Evolutionary conservation across 306 rosid genomes (phyloP), one percentile per base, ranked within the genome.

Genomic region (Vachellia collinsii): DNA sequence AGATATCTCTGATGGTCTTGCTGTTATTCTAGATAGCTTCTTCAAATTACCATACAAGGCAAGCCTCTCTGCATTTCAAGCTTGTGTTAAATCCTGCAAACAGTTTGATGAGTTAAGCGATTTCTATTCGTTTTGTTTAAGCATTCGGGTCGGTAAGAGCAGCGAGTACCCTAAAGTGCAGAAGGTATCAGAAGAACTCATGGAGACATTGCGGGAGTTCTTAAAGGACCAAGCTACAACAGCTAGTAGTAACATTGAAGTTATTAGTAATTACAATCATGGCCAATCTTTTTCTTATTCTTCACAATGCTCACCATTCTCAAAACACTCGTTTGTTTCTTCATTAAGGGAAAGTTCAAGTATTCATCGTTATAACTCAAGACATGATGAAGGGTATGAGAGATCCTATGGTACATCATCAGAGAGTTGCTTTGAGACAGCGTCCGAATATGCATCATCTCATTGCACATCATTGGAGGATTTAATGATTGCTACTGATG

Each of bases 391-490:
- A 65, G 67, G 56, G 20, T n/a, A 20, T 17, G 89, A 83, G 4
- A 77, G 77, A 63, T 13, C 56, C 14, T 73, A 72, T 8, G 88
- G 81, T 9, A 77, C 81, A 10, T 69, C 50, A 50, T 5, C 56
- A 50, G 93, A 86, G 39, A 82, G 76, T 7, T 53, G 3, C 41
- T 88, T 85, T 16, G 89, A 80, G 41, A 43, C 22, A 36, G 80
- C 78, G 7, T 92, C 90, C 11, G 85, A 81, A 4, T 71, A 38
- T 10, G 84, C 16, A 20, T 67, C 25, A 11, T 88, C 91, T 16
- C 85, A 72, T 1, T 80, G 90, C 37, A 86, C 90, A 9, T 89
- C 93, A 0, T 43, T 89, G 19, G 94, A 87, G 82, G 93, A 93
- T 34, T 88, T 93, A 34, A 76, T 79, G 91, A 83, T 84, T 70